These are phyloP conservation scores for Cryptococcus sp. DNA, from an alignment of 1,284 basidiomycete species.

Conservation along the genomic window DNA sequence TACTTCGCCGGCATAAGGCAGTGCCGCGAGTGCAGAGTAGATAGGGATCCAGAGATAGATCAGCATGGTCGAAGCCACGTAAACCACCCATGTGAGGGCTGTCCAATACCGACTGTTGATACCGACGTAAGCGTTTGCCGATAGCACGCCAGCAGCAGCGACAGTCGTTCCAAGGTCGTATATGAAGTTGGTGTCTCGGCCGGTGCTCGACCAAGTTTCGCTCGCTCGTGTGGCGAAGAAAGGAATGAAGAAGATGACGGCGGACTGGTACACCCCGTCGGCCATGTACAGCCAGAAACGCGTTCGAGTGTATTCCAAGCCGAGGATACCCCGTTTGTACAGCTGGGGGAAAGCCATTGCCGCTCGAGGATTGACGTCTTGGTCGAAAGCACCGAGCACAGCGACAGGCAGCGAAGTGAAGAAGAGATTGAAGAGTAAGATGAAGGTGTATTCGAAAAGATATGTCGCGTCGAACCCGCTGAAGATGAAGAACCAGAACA, in stretches of 20 bases:
- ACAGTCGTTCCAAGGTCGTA: slow-evolving; percentile 92
- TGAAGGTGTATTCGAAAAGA: slow-evolving; percentile 93
- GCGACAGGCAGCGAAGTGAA: slow-evolving; percentile 95
- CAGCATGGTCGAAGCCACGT: slow-evolving; percentile 74
- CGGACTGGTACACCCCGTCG: slow-evolving; percentile 91
- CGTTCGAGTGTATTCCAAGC: slow-evolving; percentile 84
- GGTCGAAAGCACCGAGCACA: slow-evolving; percentile 90
- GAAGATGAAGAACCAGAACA: slow-evolving; percentile 93
- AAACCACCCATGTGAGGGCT: slow-evolving; percentile 75
- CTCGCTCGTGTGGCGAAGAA: slow-evolving; percentile 73
- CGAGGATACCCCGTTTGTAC: slow-evolving; percentile 88
- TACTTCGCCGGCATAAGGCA: slow-evolving; percentile 73
- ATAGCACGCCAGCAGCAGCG: slow-evolving; percentile 79
- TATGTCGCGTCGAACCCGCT: slow-evolving; percentile 94
- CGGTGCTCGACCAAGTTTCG: slow-evolving; percentile 66
- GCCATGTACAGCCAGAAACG: slow-evolving; percentile 96
- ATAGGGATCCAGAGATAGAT: slow-evolving; percentile 83
- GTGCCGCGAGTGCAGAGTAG: slow-evolving; percentile 72
- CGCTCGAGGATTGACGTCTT: slow-evolving; percentile 88
- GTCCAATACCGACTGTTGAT: slow-evolving; percentile 91
- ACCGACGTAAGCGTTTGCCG: slow-evolving; percentile 85
- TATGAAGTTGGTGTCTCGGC: slow-evolving; percentile 72
- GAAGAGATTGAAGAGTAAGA: slow-evolving; percentile 84
- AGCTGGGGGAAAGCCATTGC: slow-evolving; percentile 90
- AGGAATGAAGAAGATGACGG: slow-evolving; percentile 86